Base-by-base conservation (phyloP, 2,329 filamentous ascomycete species). In the Fusarium sp. region DNA sequence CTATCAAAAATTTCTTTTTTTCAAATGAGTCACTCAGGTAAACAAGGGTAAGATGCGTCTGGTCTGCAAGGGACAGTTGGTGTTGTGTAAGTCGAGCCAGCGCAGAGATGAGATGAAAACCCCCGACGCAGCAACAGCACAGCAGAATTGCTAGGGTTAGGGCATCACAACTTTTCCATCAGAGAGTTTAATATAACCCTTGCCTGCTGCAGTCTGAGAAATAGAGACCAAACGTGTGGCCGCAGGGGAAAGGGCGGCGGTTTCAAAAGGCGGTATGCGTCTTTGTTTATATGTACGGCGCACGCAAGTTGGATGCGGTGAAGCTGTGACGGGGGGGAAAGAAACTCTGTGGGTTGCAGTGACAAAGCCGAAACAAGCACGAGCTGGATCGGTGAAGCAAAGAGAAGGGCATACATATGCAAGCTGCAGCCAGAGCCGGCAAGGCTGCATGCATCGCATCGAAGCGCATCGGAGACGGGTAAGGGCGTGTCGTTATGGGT, bases 201-300 rank as follows among this genome's bases (percentile, higher is more conserved):
- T 24, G 24, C 44, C 44, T 49, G 44, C 44, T 49, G 44, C 44
- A 49, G 14, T 14, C 6, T 53, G 49, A 8, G 27, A 53, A 49
- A 53, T 31, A 31, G 17, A 31, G n/a, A 53, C 27, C 46, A 51
- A 17, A 53, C 49, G 49, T 31, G 5, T 53, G 49, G 49, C 29
- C 49, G 27, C 24, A 27, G 46, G 27, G 10, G 24, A 31, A 51
- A 9, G 24, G 36, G 64, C 46, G 36, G 64, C 46, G 57, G 71
- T 73, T 74, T 72, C 67, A 74, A 74, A 74, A 72, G 72, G 72
- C 72, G 72, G 72, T 74, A 74, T 74, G 55, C 51, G 36, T 64
- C 40, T 17, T 44, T 22, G 51, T 35, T 33, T 55, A 69, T 55
- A 67, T 73, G 70, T 64, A 61, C 42, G 61, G 60, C 44, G 55